phyloP scores from a whole-genome alignment of 352 stramenopile genomes.

The Pythium sp. region DNA sequence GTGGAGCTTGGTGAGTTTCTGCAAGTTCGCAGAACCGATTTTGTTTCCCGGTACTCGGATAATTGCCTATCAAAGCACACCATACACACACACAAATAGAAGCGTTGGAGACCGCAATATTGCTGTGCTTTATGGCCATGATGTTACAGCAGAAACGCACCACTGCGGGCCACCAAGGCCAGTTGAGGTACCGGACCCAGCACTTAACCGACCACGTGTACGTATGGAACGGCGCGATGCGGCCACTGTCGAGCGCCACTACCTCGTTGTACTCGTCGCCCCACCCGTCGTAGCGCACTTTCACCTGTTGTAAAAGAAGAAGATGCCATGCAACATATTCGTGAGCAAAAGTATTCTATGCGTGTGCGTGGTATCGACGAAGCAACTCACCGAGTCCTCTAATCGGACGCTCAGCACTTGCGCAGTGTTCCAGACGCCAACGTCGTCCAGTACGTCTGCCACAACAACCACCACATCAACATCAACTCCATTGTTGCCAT shows the following conservation, averaged over 20 bases:
- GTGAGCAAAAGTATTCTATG: too few relatives aligned
- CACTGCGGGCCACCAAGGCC: conserved; percentile 67
- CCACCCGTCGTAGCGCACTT: conserved; percentile 76
- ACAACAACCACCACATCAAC: not conserved
- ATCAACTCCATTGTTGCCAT: not conserved
- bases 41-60: conserved; percentile 51
- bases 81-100: not conserved
- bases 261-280: conserved; percentile 53
- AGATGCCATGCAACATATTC: too few relatives aligned
- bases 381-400: conserved; percentile 5
- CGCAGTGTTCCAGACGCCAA: conserved; percentile 20
- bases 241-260: conserved; percentile 45
- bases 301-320: conserved; percentile 27
- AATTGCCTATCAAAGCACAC: conserved; percentile 33
- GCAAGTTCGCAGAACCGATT: conserved; percentile 38
- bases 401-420: conserved; percentile 17
- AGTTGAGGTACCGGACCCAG: conserved; percentile 82
- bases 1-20: conserved; percentile 31
- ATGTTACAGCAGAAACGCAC: conserved; percentile 24
- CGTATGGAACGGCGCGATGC: conserved; percentile 70
- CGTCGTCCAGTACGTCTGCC: conserved; percentile 22
- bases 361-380: not conserved
- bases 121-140: not conserved
- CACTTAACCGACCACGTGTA: conserved; percentile 79
- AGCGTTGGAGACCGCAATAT: not conserved